Base-by-base conservation (phyloP, 2,329 filamentous ascomycete species). In the Colletotrichum sp. region DNA sequence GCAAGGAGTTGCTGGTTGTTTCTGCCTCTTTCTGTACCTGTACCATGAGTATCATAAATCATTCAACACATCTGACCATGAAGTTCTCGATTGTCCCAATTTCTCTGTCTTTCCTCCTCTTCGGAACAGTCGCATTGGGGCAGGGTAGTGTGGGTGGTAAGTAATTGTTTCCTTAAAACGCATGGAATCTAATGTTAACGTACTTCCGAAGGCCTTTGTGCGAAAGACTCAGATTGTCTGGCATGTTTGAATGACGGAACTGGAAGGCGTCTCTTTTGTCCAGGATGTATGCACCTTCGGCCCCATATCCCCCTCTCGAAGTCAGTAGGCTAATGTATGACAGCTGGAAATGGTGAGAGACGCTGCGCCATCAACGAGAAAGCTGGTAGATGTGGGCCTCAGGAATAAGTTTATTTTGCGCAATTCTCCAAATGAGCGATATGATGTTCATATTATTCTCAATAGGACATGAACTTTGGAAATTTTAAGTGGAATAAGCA, bases 401-500 rank as follows among this genome's bases (percentile, higher is more conserved):
- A 13, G 10, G 44, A 22, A 52, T 52, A 13, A 13, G 10, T 5
- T 2, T 22, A 22, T 8, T 7, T 13, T 1, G 44, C n/a, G 12
- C n/a, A 13, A 2, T 13, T 52, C 2, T 22, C 10, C 0, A 22
- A 22, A 52, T 13, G 10, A 22, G 1, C n/a, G 10, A 52, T 3
- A 13, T 13, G 10, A 8, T 22, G 2, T 13, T n/a, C 39, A 4
- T 48, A 9, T 6, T n/a, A 10, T 44, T 18, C 5, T 44, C 2
- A 5, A 44, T 44, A 44, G 16, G 5, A 3, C 36, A 44, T 44
- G 8, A 6, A 18, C 8, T 10, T 18, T 44, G 16, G 16, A 5
- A 2, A 44, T 9, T n/a, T 2, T 0, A 44, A 44, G 16, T 44
- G 0, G 39, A n/a, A 4, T 0, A n/a, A 48, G 18, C 9, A 48